Evolutionary conservation across 371 early-diverging fungal genomes (phyloP), one percentile per base, ranked within the genome.

Genomic region (Ordospora colligata): DNA sequence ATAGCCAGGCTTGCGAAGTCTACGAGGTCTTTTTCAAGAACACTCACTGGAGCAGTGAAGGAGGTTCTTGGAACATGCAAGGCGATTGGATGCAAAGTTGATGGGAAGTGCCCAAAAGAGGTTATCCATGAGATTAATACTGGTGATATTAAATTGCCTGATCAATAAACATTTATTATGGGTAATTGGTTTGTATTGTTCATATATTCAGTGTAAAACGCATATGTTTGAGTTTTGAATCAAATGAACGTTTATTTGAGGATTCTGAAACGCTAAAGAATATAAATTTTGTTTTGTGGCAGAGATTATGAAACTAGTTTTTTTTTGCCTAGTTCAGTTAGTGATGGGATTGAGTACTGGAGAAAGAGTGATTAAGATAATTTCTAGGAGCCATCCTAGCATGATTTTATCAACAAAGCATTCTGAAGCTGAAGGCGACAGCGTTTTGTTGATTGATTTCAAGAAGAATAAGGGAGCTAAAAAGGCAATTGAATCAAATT

Each of bases 31-130:
- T 84, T 89, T 78, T 91, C 94, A 65, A 89, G 88, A 80, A 87
- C 88, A 76, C 76, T 96, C 78, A 83, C 87, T 73, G 97, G 97
- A 74, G 91, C 92, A 75, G 95, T 97, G 83, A 92, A 93, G 88
- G 95, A 97, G 87, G 92, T 99, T 77, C 90, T 96, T 74, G 97
- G 96, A 71, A 95, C 94, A 75, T 89, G 90, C 82, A 89, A 90
- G n/a, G 81, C 94, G 32, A 91, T 95, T 80, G 95, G 94, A 64
- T 94, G 97, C 89, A 93, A 91, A 54, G 91, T 95, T 74, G 95
- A 95, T 65, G 94, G 94, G 75, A 87, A 89, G 86, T 84, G 82
- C 80, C 93, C 93, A 74, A 89, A 89, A 83, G 91, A 91, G 81
- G 82, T 94, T 74, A 88, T 85, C 74, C 84, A 86, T 71, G 80